Conservation (phyloP, 768 basidiomycete species). For the Boletus rubroflammeus region DNA sequence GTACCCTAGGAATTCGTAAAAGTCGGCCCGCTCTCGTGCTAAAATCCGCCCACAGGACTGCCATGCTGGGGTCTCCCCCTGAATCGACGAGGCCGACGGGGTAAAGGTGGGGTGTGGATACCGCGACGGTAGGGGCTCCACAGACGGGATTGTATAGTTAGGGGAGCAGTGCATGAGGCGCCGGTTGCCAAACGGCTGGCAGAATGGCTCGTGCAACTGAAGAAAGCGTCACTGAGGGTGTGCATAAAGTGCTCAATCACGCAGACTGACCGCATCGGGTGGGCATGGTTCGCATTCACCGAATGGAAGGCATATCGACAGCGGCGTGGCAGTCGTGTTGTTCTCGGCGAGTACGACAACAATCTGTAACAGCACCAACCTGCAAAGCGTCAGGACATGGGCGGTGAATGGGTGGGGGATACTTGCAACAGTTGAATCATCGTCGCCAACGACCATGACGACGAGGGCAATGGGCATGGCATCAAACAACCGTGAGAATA, state of each 20-base stretch:
- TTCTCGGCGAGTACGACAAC: constrained; percentile 3
- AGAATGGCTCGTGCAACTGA: constrained; percentile 84
- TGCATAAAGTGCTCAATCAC: constrained; percentile 1
- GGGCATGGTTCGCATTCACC: constrained; percentile 65
- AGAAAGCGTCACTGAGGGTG: constrained; percentile 3
- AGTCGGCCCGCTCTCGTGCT: constrained; percentile 75
- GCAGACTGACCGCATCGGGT: constrained; percentile 47
- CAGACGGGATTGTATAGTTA: constrained; percentile 27
- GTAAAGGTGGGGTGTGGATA: constrained; percentile 8
- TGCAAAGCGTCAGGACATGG: background rate
- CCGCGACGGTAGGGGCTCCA: constrained; percentile 17
- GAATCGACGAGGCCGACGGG: constrained; percentile 9
- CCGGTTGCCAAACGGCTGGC: constrained; percentile 94
- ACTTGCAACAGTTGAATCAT: constrained; percentile 15
- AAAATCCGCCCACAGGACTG: constrained; percentile 89
- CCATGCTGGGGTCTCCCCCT: constrained; percentile 78
- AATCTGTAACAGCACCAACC: constrained; percentile 13
- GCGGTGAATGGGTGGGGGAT: background rate
- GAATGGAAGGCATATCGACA: constrained; percentile 47
- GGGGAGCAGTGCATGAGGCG: constrained; percentile 77
- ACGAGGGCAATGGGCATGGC: constrained; percentile 7
- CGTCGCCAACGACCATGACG: background rate
- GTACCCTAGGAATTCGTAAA: constrained; percentile 86
- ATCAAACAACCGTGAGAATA: constrained; percentile 28
- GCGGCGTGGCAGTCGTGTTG: constrained; percentile 1